Base-by-base conservation (phyloP, 345 rosid species). In the Corchorus olitorius region DNA sequence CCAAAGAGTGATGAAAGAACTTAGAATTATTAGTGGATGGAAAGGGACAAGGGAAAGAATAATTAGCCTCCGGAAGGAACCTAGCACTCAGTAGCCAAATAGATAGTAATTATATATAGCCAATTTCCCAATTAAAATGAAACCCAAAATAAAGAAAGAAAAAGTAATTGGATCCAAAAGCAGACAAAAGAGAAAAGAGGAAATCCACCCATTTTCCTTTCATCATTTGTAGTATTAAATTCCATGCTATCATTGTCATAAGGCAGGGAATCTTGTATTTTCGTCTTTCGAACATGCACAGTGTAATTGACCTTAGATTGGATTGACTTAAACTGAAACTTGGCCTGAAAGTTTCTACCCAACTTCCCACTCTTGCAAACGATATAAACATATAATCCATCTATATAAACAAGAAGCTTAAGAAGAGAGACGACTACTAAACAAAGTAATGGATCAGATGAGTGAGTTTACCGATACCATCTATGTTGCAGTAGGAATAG, bases 401-500 rank as follows among this genome's bases (percentile, higher is more conserved):
- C 5, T 39, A 6, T 39, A 6, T 1, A 10, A 56, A 56, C 61
- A 34, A 13, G 33, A 8, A 3, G 43, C 43, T 39, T 6, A 39
- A 39, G 27, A 27, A 70, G 72, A 63, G 58, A 76, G 80, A 84
- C 54, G 34, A 55, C 39, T 56, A 22, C 39, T 56, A 22, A 56
- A 19, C 72, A 46, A 41, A 16, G 52, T 81, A 64, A 80, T 85
- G 82, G 84, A 86, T 20, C 68, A 65, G 59, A 72, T 5, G 52
- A 75, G 73, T 73, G 83, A 75, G 34, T 65, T 75, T 35, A 48
- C 15, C 66, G 84, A 88, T 17, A 84, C 88, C 39, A 84, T 91
- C 22, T 89, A 84, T 75, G 87, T 89, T 75, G 93, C 93, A 2
- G 90, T 91, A 35, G 91, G 90, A 69, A 86, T 76, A 48, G 88